Conservation (phyloP, 345 rosid genomes). For the Bruguiera sexangula region DNA sequence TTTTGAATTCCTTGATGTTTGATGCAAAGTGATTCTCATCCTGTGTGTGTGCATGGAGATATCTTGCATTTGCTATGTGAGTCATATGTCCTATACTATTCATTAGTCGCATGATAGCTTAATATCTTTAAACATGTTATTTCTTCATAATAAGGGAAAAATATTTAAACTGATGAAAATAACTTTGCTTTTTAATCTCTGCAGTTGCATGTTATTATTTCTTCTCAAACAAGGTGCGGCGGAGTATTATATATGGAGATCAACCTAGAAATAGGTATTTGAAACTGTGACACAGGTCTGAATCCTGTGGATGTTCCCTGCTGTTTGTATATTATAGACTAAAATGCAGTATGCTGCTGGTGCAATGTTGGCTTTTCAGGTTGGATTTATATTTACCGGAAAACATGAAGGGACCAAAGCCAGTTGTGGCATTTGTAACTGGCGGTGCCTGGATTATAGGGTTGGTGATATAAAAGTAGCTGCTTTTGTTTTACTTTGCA, state of each 20-base stretch:
- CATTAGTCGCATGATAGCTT: background rate
- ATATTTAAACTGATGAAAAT: background rate
- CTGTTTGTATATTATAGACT: background rate
- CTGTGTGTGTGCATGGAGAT: background rate
- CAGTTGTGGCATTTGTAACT: conserved; percentile 35
- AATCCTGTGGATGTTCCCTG: background rate
- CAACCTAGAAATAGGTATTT: conserved; percentile 33
- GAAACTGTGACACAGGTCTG: background rate
- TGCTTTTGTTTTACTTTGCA: conserved; percentile 3
- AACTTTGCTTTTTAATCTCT: conserved; percentile 6
- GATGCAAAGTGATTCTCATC: no score
- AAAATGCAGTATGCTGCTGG: background rate
- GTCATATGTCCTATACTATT: background rate
- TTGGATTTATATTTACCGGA: conserved; percentile 31
- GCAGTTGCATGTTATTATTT: conserved; percentile 36
- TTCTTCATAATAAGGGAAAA: background rate
- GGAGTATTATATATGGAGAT: conserved; percentile 31
- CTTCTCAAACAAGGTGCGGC: conserved; percentile 28
- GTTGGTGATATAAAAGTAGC: conserved; percentile 15
- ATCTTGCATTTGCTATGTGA: background rate
- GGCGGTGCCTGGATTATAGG: conserved; percentile 42
- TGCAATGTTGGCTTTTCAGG: conserved; percentile 19
- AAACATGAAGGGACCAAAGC: conserved; percentile 25
- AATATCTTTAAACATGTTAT: background rate
- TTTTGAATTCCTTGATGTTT: background rate